Conservation (phyloP, 768 basidiomycete species). For the Tremella yokohamensis region DNA sequence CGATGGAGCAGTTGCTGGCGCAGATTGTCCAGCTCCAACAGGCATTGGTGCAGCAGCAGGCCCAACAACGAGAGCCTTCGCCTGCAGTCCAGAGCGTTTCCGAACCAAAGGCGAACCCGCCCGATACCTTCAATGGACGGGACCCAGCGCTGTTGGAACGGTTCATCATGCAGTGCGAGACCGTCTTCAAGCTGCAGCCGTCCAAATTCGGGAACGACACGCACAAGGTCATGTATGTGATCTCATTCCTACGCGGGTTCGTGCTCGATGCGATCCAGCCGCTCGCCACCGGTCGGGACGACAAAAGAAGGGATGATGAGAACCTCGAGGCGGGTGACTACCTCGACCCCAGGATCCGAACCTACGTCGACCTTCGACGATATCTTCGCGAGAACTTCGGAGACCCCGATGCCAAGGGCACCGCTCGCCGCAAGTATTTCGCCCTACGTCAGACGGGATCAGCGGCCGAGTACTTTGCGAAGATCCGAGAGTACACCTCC, state of each 20-base stretch:
- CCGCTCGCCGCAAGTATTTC: slow-evolving; percentile 11
- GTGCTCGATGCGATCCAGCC: slow-evolving; percentile 12
- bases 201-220: slow-evolving; percentile 8
- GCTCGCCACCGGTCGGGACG: neutral
- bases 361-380: neutral
- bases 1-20: too few relatives aligned
- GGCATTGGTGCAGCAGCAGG: too few relatives aligned
- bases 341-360: neutral
- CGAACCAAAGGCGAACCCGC: slow-evolving; percentile 12
- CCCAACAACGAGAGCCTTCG: too few relatives aligned
- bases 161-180: slow-evolving; percentile 13
- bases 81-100: neutral
- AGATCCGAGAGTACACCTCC: slow-evolving; percentile 11
- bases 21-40: too few relatives aligned
- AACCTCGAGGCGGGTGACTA: neutral
- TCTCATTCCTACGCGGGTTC: slow-evolving; percentile 10
- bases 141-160: neutral
- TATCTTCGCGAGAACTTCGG: slow-evolving; percentile 18
- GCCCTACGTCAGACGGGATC: slow-evolving; percentile 15
- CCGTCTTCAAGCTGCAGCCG: slow-evolving; percentile 16
- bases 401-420: slow-evolving; percentile 24
- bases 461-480: slow-evolving; percentile 15
- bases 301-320: too few relatives aligned
- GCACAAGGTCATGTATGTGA: slow-evolving; percentile 18
- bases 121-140: slow-evolving; percentile 9